Evolutionary conservation across 257 asterid genomes (phyloP).

Genomic region (Solanum habrochaites): DNA sequence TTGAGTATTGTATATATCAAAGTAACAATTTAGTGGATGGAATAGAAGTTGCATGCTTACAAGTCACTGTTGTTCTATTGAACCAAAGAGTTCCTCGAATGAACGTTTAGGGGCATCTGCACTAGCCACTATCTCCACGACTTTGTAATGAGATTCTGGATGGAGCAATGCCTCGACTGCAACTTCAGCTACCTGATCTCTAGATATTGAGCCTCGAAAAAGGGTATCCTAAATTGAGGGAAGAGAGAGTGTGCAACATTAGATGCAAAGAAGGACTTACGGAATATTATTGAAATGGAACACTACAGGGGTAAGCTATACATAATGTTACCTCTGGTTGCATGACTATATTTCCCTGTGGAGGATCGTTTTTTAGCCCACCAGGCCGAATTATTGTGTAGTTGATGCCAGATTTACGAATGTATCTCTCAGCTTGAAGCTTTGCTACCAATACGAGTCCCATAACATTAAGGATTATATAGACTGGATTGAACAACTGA

Average conservation of each 20-base stretch:
- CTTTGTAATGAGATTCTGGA: conserved; percentile 66
- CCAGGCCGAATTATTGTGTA: conserved; percentile 94
- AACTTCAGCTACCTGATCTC: conserved; percentile 94
- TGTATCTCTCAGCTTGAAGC: conserved; percentile 86
- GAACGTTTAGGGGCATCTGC: conserved; percentile 68
- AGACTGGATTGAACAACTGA: conserved; percentile 76
- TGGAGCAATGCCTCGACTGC: conserved; percentile 77
- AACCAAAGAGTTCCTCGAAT: conserved; percentile 60
- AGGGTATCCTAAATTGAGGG: conserved; percentile 64
- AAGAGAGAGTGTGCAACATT: not conserved
- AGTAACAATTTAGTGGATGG: not conserved
- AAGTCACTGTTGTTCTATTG: conserved; percentile 50
- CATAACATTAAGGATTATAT: conserved; percentile 72
- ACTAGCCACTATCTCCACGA: conserved; percentile 78
- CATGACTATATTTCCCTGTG: conserved; percentile 80
- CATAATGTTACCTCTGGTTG: conserved; percentile 64
- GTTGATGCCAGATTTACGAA: conserved; percentile 86
- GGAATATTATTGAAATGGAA: not conserved
- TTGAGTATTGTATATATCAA: not conserved
- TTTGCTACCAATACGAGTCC: conserved; percentile 83
- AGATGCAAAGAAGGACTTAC: not conserved
- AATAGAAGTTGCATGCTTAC: not conserved
- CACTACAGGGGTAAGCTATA: not conserved
- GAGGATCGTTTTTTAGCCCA: conserved; percentile 78
- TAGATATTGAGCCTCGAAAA: conserved; percentile 69